phyloP scores from a whole-genome alignment of 2,329 filamentous ascomycete genomes.

The Sporothrix pallida region DNA sequence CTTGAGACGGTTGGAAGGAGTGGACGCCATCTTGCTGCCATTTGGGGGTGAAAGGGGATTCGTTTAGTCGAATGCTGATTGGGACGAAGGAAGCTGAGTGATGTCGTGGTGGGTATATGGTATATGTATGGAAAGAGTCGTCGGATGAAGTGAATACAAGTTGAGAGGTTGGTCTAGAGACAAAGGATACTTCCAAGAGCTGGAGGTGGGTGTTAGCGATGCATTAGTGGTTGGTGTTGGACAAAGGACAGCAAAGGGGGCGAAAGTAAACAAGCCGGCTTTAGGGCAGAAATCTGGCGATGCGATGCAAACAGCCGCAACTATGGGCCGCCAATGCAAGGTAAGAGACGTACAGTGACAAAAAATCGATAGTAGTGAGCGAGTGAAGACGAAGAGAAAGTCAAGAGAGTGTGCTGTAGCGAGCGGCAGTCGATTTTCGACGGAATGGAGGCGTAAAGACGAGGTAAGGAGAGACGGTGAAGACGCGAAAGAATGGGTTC shows the following conservation, averaged over 20 bases:
- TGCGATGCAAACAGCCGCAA: conserved; percentile 10
- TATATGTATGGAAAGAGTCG: background rate
- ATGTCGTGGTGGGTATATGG: background rate
- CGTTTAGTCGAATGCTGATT: background rate
- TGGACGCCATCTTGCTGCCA: conserved; percentile 64
- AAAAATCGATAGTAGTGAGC: conserved; percentile 14
- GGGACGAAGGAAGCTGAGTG: background rate
- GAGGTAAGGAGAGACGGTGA: background rate
- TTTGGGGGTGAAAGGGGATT: conserved; percentile 47
- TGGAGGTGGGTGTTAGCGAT: background rate
- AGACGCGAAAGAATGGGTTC: conserved; percentile 26
- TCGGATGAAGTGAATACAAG: background rate
- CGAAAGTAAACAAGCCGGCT: conserved; percentile 20
- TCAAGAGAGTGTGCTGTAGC: conserved; percentile 10
- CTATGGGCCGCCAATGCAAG: background rate
- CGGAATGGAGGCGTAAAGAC: background rate
- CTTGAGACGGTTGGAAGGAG: conserved; percentile 67
- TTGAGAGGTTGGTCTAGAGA: background rate
- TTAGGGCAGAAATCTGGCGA: conserved; percentile 5
- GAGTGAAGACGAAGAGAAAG: conserved; percentile 23
- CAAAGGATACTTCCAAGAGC: conserved; percentile 2
- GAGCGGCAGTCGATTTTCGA: conserved; percentile 27
- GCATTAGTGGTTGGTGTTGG: background rate
- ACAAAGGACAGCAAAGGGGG: background rate
- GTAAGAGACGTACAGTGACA: background rate